Evolutionary conservation across 2,329 filamentous ascomycete genomes (phyloP), one percentile per base, ranked within the genome.

Genomic region (Claviceps sorghi): DNA sequence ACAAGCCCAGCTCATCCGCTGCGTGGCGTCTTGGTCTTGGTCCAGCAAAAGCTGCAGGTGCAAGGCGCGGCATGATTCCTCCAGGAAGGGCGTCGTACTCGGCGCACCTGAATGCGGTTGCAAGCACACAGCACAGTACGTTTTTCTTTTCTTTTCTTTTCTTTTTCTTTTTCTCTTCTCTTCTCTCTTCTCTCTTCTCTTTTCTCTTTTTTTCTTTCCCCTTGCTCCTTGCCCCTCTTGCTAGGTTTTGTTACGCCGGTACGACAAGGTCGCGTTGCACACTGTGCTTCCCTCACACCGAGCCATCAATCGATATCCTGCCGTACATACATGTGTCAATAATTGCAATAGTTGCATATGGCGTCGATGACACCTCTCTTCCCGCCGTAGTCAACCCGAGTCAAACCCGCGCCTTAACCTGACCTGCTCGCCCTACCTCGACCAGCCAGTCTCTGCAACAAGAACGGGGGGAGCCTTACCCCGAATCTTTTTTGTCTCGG

Each of bases 21-120:
- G 50, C 47, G 50, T 54, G 53, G 53, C 53, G 53, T 52, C 50
- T 50, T 54, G 47, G 26, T 52, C 13, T 32, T 19, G 22, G 43
- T n/a, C 3, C 15, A n/a, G 26, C 26, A 45, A 22, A 43, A 22
- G 41, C 41, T 11, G 42, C 22, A 22, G 26, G 42, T 29, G 42
- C 22, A 22, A 22, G 41, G 41, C 19, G 13, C 41, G 41, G 41
- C 41, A 22, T 43, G 19, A 22, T 43, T 22, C 21, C 9, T 13
- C 15, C 22, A 26, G 13, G 42, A 44, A 5, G 3, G 17, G 26
- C 21, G 22, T 29, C 21, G 42, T 15, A 29, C 42, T 44, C 21
- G 22, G 26, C 41, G 19, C 10, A 15, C 21, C 15, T 44, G 42
- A 15, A 15, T 43, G 41, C 42, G 5, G 22, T 17, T 22, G 42